These are phyloP conservation scores for Schizophyllum commune DNA, from an alignment of 1,284 basidiomycete species.

Conservation along the genomic window DNA sequence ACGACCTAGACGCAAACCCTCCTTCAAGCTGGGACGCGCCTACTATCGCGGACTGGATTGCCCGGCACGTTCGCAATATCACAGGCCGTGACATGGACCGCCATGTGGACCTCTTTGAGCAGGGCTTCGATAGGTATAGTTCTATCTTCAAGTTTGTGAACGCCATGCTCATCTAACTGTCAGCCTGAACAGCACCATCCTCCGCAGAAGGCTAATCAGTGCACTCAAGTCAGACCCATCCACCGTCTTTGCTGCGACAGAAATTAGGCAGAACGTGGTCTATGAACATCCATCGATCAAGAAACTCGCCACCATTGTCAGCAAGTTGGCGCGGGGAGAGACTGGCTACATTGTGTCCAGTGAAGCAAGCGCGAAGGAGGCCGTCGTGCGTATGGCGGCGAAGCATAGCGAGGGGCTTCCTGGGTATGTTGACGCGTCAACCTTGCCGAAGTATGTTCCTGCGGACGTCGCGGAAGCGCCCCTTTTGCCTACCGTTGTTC, in stretches of 20 bases:
- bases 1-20: slow-evolving; percentile 4
- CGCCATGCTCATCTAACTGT: not conserved
- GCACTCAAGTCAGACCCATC: slow-evolving; percentile 16
- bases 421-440: not conserved
- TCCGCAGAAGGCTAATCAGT: slow-evolving; percentile 23
- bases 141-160: slow-evolving; percentile 4
- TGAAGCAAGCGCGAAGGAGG: slow-evolving; percentile 9
- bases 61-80: slow-evolving; percentile 17
- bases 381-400: slow-evolving; percentile 25
- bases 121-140: slow-evolving; percentile 33
- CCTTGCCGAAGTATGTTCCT: not conserved
- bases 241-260: slow-evolving; percentile 8
- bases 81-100: slow-evolving; percentile 12
- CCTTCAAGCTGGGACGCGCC: slow-evolving; percentile 19
- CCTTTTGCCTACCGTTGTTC: slow-evolving; percentile 11
- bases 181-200: slow-evolving; percentile 27
- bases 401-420: slow-evolving; percentile 21
- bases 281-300: slow-evolving; percentile 25
- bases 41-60: slow-evolving; percentile 21
- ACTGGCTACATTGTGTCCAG: not conserved
- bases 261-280: slow-evolving; percentile 21
- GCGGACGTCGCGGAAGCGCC: slow-evolving; percentile 6
- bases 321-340: slow-evolving; percentile 14
- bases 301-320: slow-evolving; percentile 19
- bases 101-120: slow-evolving; percentile 25